Percentiles rank a stretch among this genome's conserved stretches.
Conservation (phyloP, 2,329 filamentous ascomycete genomes). For the Chaetomium sp. region DNA sequence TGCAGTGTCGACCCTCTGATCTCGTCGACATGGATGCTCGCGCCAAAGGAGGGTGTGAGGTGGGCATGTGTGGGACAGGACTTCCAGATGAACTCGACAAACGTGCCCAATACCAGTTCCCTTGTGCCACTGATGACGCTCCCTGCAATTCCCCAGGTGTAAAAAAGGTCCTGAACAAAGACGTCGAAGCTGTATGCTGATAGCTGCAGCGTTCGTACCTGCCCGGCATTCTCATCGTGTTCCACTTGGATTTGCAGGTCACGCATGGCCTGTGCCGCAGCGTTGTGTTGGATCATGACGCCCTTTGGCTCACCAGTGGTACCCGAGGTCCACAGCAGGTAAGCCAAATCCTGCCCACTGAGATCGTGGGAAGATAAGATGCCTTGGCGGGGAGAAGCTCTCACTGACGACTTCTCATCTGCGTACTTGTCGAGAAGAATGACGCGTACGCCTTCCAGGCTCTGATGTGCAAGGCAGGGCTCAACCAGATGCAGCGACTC, state of each 20-base stretch:
- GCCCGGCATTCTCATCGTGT: neutral
- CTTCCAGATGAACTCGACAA: neutral
- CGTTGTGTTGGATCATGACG: neutral
- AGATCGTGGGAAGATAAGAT: neutral
- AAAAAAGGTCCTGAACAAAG: neutral
- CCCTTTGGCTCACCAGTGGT: neutral
- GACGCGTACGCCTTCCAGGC: neutral
- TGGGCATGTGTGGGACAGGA: neutral
- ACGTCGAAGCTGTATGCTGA: neutral
- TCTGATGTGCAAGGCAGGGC: neutral
- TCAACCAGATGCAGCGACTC: neutral
- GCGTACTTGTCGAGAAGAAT: neutral
- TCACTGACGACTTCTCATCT: neutral
- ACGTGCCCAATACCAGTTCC: neutral
- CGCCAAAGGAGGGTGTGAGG: neutral
- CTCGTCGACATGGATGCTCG: neutral
- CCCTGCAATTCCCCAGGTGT: neutral
- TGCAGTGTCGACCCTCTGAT: neutral
- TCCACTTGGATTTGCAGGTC: neutral
- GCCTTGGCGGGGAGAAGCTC: neutral
- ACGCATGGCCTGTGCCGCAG: neutral
- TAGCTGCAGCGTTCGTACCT: neutral
- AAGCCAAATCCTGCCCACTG: neutral
- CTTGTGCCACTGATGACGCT: neutral
- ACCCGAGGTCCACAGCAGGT: neutral